Evolutionary conservation across 2,329 filamentous ascomycete species (phyloP), one percentile per base, ranked within the genome.

Genomic region (Verticillium alfalfae): DNA sequence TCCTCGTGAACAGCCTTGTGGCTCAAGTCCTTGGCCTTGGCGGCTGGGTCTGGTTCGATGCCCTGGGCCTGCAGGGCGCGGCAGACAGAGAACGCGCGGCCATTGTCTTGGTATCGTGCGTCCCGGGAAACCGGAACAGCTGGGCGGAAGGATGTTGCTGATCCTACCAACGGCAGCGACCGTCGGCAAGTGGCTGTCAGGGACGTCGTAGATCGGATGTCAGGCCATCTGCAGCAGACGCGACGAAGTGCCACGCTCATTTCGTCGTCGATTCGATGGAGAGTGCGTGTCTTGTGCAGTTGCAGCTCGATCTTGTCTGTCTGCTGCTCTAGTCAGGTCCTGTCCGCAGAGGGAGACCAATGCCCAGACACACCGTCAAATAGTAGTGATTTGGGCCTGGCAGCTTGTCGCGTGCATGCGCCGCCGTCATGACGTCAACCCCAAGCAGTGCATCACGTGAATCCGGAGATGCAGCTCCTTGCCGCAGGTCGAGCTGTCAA

Each of bases 1-100:
- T 76, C 64, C 39, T 77, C 70, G 54, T 75, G 71, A 5, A 75
- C 66, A 34, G 69, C 70, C 56, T 72, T 71, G 31, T 73, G 72
- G 36, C 72, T 70, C 18, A 72, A 59, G 31, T 67, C 63, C 58
- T 67, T 71, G 22, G 71, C 70, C 58, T 72, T 72, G 56, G 68
- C 66, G 9, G 69, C 69, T 2, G 57, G 39, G 39, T 52, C 45
- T n/a, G 45, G 34, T 7, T 58, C 13, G 56, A 18, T 34, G 6
- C 26, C 38, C 57, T 58, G 57, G 15, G 18, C 38, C 18, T 58
- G 57, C 45, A 58, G 57, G 57, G 38, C 26, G 10, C 26, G 26
- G 26, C n/a, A 13, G 57, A 16, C 7, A 16, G 57, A 58, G 26
- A 58, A 58, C 57, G 57, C 57, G 57, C 57, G 57, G 38, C 57